Base-by-base conservation (phyloP, 495 filamentous ascomycete species). In the Penicillium steckii region DNA sequence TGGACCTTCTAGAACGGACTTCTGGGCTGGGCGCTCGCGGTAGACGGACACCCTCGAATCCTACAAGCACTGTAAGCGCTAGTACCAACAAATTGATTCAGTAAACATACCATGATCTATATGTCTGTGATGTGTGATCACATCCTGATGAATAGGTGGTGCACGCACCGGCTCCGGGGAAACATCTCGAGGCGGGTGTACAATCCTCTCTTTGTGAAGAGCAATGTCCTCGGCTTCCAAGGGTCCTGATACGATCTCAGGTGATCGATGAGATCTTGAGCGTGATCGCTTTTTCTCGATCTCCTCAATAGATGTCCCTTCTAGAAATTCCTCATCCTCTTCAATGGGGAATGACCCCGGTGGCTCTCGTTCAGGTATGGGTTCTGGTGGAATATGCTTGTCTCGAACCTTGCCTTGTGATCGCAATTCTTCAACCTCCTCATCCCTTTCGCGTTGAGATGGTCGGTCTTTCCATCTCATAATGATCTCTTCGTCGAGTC, bases 71-170 rank as follows among this genome's bases (percentile, higher is more conserved):
- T 37, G 33, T 37, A 37, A 18, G 6, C 15, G 18, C 13, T 4
- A 5, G 32, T n/a, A 35, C 4, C 12, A 17, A n/a, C 33, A 37
- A n/a, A n/a, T 2, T 17, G 2, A 13, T 15, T 37, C 33, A 37
- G 15, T 15, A 37, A 25, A n/a, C 57, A 30, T 55, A 70, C 90
- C 91, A 71, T 96, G 90, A 65, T 96, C 88, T 61, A 95, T 88
- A 59, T 93, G 86, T 19, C 86, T 80, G 62, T 94, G 91, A 66
- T 91, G 89, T 2, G 88, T 90, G 51, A 91, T 88, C 38, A 94
- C 80, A 61, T 95, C 87, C 53, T 90, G 83, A 61, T 88, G 85
- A 56, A 92, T 87, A 4, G 82, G 80, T 4, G 87, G 86, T 17
- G 81, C 83, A 55, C 81, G 77, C 61, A 90, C 84, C 3, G 84